phyloP scores from a whole-genome alignment of 306 rosid genomes.

The Acacia confusa region DNA sequence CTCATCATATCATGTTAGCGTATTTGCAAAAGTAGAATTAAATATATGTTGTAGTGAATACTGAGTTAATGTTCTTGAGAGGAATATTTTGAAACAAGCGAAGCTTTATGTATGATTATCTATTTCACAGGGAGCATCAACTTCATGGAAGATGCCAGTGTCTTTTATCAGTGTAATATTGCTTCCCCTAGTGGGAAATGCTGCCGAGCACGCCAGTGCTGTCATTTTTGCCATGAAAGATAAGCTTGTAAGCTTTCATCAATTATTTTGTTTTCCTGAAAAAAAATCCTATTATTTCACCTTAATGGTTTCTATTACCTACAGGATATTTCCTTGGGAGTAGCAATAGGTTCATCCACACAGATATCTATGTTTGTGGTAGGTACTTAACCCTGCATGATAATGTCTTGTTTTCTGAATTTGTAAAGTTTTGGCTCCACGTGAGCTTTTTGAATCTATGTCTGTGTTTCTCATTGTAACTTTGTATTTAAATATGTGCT shows the following conservation, averaged over 20 bases:
- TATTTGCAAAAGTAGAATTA: not conserved
- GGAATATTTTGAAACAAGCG: not conserved
- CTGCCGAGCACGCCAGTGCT: slow-evolving; percentile 94
- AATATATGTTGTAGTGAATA: slow-evolving; percentile 1
- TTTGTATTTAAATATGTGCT: not conserved
- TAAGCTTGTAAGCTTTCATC: slow-evolving; percentile 62
- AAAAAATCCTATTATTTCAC: not conserved
- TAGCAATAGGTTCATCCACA: slow-evolving; percentile 81
- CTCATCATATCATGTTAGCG: too few relatives aligned
- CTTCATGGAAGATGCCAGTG: slow-evolving; percentile 57
- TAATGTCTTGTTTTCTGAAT: not conserved
- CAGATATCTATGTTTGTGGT: slow-evolving; percentile 89
- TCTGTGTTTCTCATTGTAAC: not conserved
- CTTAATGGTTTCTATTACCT: slow-evolving; percentile 26
- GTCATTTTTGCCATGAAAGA: slow-evolving; percentile 89
- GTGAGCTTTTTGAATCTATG: not conserved
- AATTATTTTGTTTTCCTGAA: not conserved
- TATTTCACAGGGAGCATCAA: slow-evolving; percentile 68
- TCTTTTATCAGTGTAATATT: slow-evolving; percentile 77
- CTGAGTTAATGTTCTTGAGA: not conserved
- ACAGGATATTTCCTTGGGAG: slow-evolving; percentile 83
- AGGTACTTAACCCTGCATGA: slow-evolving; percentile 26
- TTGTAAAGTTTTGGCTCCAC: not conserved
- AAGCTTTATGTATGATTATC: slow-evolving; percentile 20
- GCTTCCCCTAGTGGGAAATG: slow-evolving; percentile 88